These are phyloP conservation scores for Cytospora schulzeri DNA, from an alignment of 2,329 filamentous ascomycete genomes.

Conservation along the genomic window DNA sequence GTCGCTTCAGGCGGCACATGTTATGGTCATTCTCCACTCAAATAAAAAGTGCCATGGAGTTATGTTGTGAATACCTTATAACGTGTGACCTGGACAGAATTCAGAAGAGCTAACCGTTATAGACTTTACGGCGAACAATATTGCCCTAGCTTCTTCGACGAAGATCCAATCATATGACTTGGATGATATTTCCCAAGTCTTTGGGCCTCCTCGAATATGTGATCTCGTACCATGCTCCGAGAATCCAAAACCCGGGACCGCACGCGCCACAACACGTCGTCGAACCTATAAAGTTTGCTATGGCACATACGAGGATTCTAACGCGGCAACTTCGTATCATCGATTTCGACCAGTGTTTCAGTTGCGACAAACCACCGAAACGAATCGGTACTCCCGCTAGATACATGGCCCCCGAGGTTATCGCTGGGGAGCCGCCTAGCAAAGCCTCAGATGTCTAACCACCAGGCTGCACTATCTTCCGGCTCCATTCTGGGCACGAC, in stretches of 20 bases:
- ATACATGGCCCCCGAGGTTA: conserved; percentile 5
- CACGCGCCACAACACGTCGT: background rate
- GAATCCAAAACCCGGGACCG: background rate
- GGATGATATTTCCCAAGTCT: too few species aligned
- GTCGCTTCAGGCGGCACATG: too few species aligned
- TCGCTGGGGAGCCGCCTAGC: background rate
- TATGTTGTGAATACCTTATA: too few species aligned
- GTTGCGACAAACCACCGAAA: background rate
- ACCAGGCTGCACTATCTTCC: background rate
- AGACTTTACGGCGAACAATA: too few species aligned
- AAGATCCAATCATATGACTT: too few species aligned
- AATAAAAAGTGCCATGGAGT: too few species aligned
- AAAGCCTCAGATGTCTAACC: conserved; percentile 4
- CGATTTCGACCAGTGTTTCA: background rate
- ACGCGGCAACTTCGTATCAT: background rate
- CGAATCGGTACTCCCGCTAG: background rate
- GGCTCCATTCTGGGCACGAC: background rate
- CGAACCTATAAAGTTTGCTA: background rate
- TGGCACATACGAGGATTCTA: background rate
- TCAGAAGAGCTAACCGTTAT: too few species aligned
- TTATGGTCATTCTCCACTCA: too few species aligned
- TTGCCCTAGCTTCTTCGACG: too few species aligned
- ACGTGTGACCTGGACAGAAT: too few species aligned
- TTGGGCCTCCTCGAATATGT: too few species aligned
- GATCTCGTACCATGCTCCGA: too few species aligned